Base-by-base conservation (phyloP, 2,329 filamentous ascomycete species). In the Xenoacremonium recifei region DNA sequence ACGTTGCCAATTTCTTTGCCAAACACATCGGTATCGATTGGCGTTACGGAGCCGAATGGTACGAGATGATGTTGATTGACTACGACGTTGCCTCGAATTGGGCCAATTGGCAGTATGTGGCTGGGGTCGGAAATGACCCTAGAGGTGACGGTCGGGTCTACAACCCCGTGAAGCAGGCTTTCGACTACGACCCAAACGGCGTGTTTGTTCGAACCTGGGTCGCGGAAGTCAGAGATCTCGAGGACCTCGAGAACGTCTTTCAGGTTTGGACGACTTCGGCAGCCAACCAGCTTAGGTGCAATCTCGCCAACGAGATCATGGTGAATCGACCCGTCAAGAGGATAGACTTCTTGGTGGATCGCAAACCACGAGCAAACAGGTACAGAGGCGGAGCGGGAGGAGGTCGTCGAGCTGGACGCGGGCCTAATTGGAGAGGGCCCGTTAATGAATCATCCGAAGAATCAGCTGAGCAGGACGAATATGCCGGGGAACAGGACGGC, bases 81-180 rank as follows among this genome's bases (percentile, higher is more conserved):
- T 89, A 91, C 59, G 87, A 92, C 52, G 75, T 86, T 0, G 80
- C 77, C 12, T 85, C 76, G 45, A 91, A 91, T 52, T 92, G 86
- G 86, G 82, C 82, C 9, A 90, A 89, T 55, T 91, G 87, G 87
- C 86, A 90, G 61, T 92, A 92, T 47, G 79, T 88, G 1, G 77
- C 87, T 0, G 87, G 87, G 0, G 85, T 92, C 0, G 87, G 88
- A 6, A 91, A 90, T 50, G 87, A 92, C 51, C 87, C 87, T 0
- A 70, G 86, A 17, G 81, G 82, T 6, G 79, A 85, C 5, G 78
- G 79, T 0, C 72, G 87, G n/a, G 78, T 87, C 12, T 91, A 91
- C 71, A 92, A 92, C 55, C 86, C 87, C 0, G 80, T 92, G 36
- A 91, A 91, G 61, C 87, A 92, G 60, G 84, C 82, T 0, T 79